These are phyloP conservation scores for Porphyrellus cyaneotinctus DNA, from an alignment of 768 basidiomycete species.

Conservation along the genomic window DNA sequence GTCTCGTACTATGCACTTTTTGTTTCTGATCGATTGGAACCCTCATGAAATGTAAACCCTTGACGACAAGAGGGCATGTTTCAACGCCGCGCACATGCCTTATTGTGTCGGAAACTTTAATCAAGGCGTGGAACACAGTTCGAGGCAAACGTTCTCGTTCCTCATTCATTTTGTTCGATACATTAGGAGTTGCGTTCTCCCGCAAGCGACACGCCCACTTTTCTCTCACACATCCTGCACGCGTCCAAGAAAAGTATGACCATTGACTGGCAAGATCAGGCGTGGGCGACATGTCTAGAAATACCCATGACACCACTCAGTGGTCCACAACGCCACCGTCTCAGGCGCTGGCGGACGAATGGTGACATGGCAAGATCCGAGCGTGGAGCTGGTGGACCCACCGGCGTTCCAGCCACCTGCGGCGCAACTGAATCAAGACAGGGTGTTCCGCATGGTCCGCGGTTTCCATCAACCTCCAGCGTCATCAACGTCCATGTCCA, in stretches of 20 bases:
- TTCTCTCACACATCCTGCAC: not conserved
- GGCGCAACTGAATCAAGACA: not conserved
- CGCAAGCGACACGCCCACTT: too few species aligned
- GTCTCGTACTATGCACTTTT: not conserved
- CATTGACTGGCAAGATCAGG: too few species aligned
- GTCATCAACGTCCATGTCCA: slow-evolving; percentile 11
- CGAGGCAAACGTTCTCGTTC: not conserved
- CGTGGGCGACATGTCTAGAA: not conserved
- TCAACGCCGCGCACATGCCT: not conserved
- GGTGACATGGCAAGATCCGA: slow-evolving; percentile 9
- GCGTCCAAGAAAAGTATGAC: not conserved
- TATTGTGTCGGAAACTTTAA: not conserved
- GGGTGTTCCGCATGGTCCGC: not conserved
- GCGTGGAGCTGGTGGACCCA: not conserved
- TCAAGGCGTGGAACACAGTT: slow-evolving; percentile 4
- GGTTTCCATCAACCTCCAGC: slow-evolving; percentile 3
- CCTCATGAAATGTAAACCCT: not conserved
- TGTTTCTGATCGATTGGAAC: too few species aligned
- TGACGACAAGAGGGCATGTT: not conserved
- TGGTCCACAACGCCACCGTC: slow-evolving; percentile 1
- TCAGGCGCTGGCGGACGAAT: not conserved
- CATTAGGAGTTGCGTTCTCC: too few species aligned
- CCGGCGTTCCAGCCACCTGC: not conserved
- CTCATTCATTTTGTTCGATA: not conserved
- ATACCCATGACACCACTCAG: slow-evolving; percentile 2